These are phyloP conservation scores for Escallonia rubra DNA, from an alignment of 129 eudicot genomes.

Conservation along the genomic window DNA sequence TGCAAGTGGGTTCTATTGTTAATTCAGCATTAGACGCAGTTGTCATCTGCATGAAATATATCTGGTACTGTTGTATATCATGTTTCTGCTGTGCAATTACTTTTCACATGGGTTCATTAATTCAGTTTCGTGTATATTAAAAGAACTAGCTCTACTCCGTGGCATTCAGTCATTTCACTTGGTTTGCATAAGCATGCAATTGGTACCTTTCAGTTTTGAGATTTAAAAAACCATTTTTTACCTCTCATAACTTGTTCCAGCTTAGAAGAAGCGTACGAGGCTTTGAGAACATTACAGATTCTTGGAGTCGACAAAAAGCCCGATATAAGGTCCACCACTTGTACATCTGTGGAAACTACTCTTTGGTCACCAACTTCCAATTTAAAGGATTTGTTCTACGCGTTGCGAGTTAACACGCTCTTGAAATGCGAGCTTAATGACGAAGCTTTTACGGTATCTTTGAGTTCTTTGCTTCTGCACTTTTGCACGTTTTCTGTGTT, in stretches of 20 bases:
- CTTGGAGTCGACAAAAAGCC: slow-evolving; percentile 56
- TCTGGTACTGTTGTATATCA: too few species aligned
- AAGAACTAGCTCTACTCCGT: neutral
- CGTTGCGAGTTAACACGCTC: slow-evolving; percentile 55
- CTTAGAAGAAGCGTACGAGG: slow-evolving; percentile 81
- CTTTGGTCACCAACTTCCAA: slow-evolving; percentile 50
- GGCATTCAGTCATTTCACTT: neutral
- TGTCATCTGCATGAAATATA: too few species aligned
- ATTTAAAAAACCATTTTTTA: too few species aligned
- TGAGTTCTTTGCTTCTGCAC: slow-evolving; percentile 3
- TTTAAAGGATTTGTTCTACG: slow-evolving; percentile 61
- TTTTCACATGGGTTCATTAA: too few species aligned
- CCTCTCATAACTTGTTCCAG: slow-evolving; percentile 26
- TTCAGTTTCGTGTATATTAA: too few species aligned
- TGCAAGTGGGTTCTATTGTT: too few species aligned
- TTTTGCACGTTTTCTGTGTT: neutral
- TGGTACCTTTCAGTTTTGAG: neutral
- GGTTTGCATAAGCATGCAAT: slow-evolving; percentile 10
- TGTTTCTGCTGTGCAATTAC: too few species aligned
- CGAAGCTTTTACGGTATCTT: slow-evolving; percentile 47
- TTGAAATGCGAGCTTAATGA: slow-evolving; percentile 55
- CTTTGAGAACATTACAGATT: slow-evolving; percentile 61
- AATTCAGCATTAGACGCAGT: too few species aligned
- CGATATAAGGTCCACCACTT: slow-evolving; percentile 40
- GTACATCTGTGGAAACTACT: slow-evolving; percentile 49